These are phyloP conservation scores for Nakaseomyces delphensis DNA, from an alignment of 1,139 yeast genomes.

Conservation along the genomic window DNA sequence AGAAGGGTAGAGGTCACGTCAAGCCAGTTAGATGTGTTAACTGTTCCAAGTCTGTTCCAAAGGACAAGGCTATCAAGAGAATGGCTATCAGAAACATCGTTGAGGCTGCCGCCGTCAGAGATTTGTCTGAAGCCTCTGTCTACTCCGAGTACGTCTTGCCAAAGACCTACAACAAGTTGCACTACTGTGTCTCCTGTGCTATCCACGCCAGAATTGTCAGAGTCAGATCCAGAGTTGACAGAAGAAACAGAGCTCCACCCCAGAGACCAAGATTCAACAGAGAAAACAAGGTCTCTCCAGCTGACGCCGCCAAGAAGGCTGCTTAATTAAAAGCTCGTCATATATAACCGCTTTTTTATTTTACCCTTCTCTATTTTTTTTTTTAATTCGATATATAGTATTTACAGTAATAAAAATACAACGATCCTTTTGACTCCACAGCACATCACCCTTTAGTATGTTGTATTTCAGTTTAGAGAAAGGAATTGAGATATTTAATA, in stretches of 20 bases:
- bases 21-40: constrained; percentile 99
- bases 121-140: constrained; percentile 98
- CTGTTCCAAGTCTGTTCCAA: constrained; percentile 99
- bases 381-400: constrained; percentile 4
- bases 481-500: too few relatives aligned
- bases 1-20: constrained; percentile 99
- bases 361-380: too few relatives aligned
- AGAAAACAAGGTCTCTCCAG: constrained; percentile 91
- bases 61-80: constrained; percentile 99
- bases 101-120: constrained; percentile 99
- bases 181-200: constrained; percentile 99
- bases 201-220: constrained; percentile 99
- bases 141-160: constrained; percentile 99
- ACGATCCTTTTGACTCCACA: not conserved
- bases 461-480: too few relatives aligned
- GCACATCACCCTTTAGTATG: too few relatives aligned
- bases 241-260: constrained; percentile 99
- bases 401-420: not conserved
- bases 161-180: constrained; percentile 98
- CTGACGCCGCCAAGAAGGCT: constrained; percentile 96
- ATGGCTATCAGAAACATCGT: constrained; percentile 99
- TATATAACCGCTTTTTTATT: too few relatives aligned
- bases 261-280: constrained; percentile 95
- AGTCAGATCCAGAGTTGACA: constrained; percentile 98
- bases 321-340: too few relatives aligned